Conservation (phyloP, 1,284 basidiomycete genomes). For the Jaminaea rosea region DNA sequence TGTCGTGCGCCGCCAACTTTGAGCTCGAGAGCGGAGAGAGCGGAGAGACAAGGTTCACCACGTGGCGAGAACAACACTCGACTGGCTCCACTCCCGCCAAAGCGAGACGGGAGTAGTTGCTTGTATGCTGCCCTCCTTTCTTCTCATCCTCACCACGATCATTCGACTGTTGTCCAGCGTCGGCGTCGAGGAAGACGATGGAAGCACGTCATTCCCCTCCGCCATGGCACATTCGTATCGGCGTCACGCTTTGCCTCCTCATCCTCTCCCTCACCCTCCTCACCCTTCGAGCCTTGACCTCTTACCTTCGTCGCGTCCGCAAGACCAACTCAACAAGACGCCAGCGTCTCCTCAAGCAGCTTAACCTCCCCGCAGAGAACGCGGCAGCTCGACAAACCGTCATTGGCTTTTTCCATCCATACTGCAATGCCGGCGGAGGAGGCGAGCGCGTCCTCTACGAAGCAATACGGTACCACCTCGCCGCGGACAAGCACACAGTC, state of each 20-base stretch:
- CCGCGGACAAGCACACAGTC: conserved; percentile 62
- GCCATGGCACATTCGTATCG: neutral
- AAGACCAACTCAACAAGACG: conserved; percentile 4
- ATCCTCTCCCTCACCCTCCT: conserved; percentile 3
- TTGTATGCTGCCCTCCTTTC: too few relatives aligned
- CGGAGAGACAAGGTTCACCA: too few relatives aligned
- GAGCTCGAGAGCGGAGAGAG: too few relatives aligned
- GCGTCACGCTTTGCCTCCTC: neutral
- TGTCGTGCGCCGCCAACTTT: too few relatives aligned
- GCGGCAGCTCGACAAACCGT: conserved; percentile 8
- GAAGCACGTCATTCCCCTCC: too few relatives aligned
- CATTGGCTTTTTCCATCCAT: conserved; percentile 83
- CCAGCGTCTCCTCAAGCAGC: neutral
- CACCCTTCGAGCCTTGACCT: conserved; percentile 2
- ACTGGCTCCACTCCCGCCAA: too few relatives aligned
- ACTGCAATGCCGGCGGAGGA: conserved; percentile 94
- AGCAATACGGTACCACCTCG: conserved; percentile 70
- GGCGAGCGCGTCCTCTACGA: conserved; percentile 95
- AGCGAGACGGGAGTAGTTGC: too few relatives aligned
- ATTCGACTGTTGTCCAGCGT: too few relatives aligned
- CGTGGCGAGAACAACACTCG: too few relatives aligned
- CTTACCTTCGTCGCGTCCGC: neutral
- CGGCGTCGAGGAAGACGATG: too few relatives aligned
- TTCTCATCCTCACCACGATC: too few relatives aligned
- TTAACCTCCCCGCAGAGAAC: conserved; percentile 1